Conservation (phyloP, 2,329 filamentous ascomycete genomes). For the Apiospora sp. region DNA sequence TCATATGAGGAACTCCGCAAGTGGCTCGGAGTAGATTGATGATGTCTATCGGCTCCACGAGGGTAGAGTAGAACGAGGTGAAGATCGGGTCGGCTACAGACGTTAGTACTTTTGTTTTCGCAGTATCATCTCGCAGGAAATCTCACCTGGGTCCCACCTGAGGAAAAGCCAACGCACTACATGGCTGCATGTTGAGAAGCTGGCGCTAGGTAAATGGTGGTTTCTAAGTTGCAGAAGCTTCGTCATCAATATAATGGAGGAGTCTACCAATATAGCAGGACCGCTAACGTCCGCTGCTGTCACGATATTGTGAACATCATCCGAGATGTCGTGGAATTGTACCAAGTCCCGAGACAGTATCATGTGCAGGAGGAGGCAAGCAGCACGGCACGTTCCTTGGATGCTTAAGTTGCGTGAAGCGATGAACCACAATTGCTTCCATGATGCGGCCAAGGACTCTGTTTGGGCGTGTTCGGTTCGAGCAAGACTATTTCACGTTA, state of each 20-base stretch:
- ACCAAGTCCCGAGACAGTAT: constrained; percentile 74
- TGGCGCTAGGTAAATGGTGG: constrained; percentile 72
- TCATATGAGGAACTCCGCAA: constrained; percentile 59
- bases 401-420: constrained; percentile 75
- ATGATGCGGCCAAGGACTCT: constrained; percentile 56
- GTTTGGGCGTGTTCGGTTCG: constrained; percentile 49
- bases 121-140: background rate
- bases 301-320: constrained; percentile 76
- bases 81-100: constrained; percentile 69
- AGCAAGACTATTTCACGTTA: constrained; percentile 50
- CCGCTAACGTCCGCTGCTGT: constrained; percentile 83
- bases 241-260: constrained; percentile 77
- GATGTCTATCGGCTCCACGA: constrained; percentile 71
- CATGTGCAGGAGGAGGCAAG: constrained; percentile 75
- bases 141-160: constrained; percentile 82
- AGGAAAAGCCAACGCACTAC: constrained; percentile 83
- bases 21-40: constrained; percentile 74
- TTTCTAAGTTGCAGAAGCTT: constrained; percentile 72
- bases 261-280: constrained; percentile 80
- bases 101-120: constrained; percentile 30
- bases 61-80: constrained; percentile 68
- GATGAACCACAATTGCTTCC: constrained; percentile 80
- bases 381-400: constrained; percentile 75
- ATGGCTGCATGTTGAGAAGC: constrained; percentile 71
- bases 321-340: constrained; percentile 70